These are phyloP conservation scores for Flagelloscypha sp. DNA, from an alignment of 768 basidiomycete genomes.

Conservation along the genomic window DNA sequence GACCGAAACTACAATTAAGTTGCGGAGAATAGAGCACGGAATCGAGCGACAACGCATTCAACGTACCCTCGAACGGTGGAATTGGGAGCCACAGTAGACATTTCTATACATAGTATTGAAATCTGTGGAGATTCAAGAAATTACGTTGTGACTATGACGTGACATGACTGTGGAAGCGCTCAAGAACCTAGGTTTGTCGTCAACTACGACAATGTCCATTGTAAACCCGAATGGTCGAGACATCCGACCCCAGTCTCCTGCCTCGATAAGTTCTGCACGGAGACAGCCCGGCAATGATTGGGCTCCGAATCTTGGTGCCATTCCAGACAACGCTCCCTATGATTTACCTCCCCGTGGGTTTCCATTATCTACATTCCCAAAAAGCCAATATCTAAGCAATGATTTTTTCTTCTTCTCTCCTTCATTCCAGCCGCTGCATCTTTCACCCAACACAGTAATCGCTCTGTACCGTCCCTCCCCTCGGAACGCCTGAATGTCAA, in stretches of 20 bases:
- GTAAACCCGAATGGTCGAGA: constrained; percentile 19
- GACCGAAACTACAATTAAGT: constrained; percentile 46
- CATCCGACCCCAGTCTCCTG: constrained; percentile 18
- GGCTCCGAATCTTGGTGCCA: constrained; percentile 10
- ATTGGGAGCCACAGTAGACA: constrained; percentile 34
- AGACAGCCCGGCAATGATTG: no score
- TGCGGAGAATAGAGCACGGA: constrained; percentile 46
- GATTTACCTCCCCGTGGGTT: constrained; percentile 15
- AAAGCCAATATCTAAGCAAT: constrained; percentile 10
- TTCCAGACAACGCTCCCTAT: constrained; percentile 13
- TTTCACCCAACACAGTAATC: constrained; percentile 38
- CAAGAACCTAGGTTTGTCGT: no score
- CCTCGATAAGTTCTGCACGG: no score
- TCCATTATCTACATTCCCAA: constrained; percentile 2
- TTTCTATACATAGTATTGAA: no score
- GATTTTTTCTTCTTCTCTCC: neutral
- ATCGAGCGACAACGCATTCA: constrained; percentile 68
- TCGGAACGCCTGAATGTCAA: constrained; percentile 24
- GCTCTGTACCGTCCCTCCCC: constrained; percentile 38
- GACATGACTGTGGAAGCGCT: no score
- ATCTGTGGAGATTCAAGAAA: no score
- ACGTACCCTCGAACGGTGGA: constrained; percentile 61
- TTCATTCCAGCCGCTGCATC: constrained; percentile 9
- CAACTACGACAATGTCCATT: constrained; percentile 20
- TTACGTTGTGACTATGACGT: no score